Base-by-base conservation (phyloP, 2,329 filamentous ascomycete genomes). In the Monilinia fructicola region DNA sequence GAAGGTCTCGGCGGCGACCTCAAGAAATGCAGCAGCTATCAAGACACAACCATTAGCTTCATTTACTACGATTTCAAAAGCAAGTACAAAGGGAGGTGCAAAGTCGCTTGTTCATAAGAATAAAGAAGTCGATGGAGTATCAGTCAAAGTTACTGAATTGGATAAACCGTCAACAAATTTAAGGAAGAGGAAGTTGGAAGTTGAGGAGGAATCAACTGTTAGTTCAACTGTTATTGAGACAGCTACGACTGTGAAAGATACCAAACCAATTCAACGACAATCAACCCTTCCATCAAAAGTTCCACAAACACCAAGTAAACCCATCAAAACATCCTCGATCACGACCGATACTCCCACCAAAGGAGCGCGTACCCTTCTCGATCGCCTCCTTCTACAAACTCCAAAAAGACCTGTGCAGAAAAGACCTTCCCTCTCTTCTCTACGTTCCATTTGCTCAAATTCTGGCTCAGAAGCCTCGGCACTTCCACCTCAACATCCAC, bases 11-110 rank as follows among this genome's bases (percentile, higher is more conserved):
- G 66, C 70, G 48, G 64, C 71, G 9, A 65, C 64, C 6, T 35
- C 69, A 42, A 69, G 46, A 63, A 70, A 53, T 46, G 66, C 67
- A 38, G 26, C 67, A 54, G 67, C 71, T 31, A 65, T 44, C 31
- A 69, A 55, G 44, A 58, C 68, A 55, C 61, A 76, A 72, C 69
- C 69, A n/a, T 79, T 82, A 56, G 77, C 78, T 70, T 75, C 74
- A 67, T 82, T 82, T 70, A 76, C 79, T 67, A 78, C 76, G 70
- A 73, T 81, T 67, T 79, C 78, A 55, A 82, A 83, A 71, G 76
- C 79, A 50, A 69, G 65, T 65, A 76, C 75, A 18, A 76, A 75
- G 23, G 64, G 71, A n/a, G 66, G 71, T 59, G 62, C 72, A 28
- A 76, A 76, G 64, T 64, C 72, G 21, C 72, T 77, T 21, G 70